These are phyloP conservation scores for Sphagnum contortum DNA, from an alignment of 225 moss, liverwort and hornwort species.

Conservation along the genomic window DNA sequence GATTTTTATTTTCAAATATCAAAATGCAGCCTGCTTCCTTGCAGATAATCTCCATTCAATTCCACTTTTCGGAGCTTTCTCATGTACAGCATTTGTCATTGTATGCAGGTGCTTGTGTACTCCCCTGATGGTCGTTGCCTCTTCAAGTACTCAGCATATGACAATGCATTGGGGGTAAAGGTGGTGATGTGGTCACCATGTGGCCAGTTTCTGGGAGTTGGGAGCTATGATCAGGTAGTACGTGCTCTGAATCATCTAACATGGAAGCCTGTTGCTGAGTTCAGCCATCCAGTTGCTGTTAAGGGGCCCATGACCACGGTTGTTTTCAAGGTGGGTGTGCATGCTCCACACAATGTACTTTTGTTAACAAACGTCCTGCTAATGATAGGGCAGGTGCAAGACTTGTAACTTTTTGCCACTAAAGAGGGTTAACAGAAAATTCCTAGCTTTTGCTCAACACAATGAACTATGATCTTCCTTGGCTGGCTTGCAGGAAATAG, in stretches of 20 bases:
- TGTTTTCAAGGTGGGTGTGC: constrained; percentile 59
- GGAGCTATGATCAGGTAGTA: constrained; percentile 89
- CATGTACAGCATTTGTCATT: too few relatives aligned
- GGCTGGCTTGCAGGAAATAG: constrained; percentile 54
- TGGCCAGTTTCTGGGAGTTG: constrained; percentile 89
- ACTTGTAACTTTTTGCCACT: background rate
- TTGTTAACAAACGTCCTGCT: background rate
- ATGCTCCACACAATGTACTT: background rate
- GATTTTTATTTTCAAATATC: too few relatives aligned
- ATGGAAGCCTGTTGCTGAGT: constrained; percentile 87
- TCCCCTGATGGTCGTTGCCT: constrained; percentile 97
- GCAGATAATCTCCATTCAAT: too few relatives aligned
- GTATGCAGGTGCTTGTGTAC: constrained; percentile 70
- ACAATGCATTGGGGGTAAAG: constrained; percentile 93
- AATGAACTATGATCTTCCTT: background rate
- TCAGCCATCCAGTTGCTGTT: constrained; percentile 62
- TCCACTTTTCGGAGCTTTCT: too few relatives aligned
- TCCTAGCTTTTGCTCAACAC: too few relatives aligned
- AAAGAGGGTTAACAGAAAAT: too few relatives aligned
- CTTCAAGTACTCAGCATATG: constrained; percentile 90
- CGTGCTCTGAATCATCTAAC: constrained; percentile 86
- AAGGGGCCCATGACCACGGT: constrained; percentile 73
- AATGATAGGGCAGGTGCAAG: background rate
- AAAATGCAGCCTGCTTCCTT: too few relatives aligned
- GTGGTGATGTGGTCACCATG: constrained; percentile 83